phyloP scores from a whole-genome alignment of 768 basidiomycete species.

The Mycena vitilis region DNA sequence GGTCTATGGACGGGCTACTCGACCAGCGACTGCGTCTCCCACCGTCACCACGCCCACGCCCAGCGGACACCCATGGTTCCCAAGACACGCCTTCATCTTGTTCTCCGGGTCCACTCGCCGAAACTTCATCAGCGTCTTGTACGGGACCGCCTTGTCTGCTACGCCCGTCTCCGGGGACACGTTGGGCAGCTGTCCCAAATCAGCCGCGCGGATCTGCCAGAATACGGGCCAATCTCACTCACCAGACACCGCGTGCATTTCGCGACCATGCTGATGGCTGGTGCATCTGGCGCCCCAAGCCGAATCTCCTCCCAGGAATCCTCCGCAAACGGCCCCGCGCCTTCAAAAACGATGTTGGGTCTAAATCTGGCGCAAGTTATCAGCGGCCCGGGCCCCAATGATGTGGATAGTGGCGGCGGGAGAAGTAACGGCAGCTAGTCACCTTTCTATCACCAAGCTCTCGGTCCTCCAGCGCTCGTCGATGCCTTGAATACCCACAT shows the following conservation, averaged over 20 bases:
- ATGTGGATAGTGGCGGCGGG: slow-evolving; percentile 23
- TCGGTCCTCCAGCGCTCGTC: slow-evolving; percentile 64
- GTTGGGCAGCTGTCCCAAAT: slow-evolving; percentile 71
- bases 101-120: slow-evolving; percentile 64
- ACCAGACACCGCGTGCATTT: slow-evolving; percentile 82
- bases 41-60: slow-evolving; percentile 66
- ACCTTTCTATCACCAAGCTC: slow-evolving; percentile 71
- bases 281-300: slow-evolving; percentile 57
- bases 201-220: slow-evolving; percentile 18
- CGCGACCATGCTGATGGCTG: slow-evolving; percentile 68
- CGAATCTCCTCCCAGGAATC: slow-evolving; percentile 74
- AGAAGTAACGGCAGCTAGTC: slow-evolving; percentile 20
- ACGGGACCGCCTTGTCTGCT: slow-evolving; percentile 79
- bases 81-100: slow-evolving; percentile 70
- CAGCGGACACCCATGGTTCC: slow-evolving; percentile 69
- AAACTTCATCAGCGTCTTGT: slow-evolving; percentile 80
- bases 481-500: slow-evolving; percentile 62
- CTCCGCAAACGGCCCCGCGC: slow-evolving; percentile 78
- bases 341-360: slow-evolving; percentile 79
- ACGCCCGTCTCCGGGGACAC: slow-evolving; percentile 72
- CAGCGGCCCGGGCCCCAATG: slow-evolving; percentile 19
- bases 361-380: slow-evolving; percentile 63
- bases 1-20: no score
- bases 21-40: slow-evolving; percentile 63
- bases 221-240: slow-evolving; percentile 52